A percentile compares a stretch with the other conserved stretches of the same genome.
These are phyloP conservation scores for Suillus hirtellus DNA, from an alignment of 768 basidiomycete species.

Conservation along the genomic window DNA sequence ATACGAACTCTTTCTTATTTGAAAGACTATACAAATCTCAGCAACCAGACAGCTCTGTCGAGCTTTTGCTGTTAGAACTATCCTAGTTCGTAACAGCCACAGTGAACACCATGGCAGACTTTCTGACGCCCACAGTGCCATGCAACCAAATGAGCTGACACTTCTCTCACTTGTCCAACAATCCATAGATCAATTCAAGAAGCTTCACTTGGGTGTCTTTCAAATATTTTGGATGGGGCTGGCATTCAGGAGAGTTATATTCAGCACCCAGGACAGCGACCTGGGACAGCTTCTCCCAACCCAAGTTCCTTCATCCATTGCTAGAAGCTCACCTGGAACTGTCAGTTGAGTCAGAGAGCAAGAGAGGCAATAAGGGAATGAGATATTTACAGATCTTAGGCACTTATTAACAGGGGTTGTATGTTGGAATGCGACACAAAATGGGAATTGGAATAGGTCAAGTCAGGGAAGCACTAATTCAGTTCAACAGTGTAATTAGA, in stretches of 20 bases:
- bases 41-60: too few species aligned
- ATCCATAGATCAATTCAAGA: not conserved
- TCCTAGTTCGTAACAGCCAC: too few species aligned
- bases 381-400: not conserved
- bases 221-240: not conserved
- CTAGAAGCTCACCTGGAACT: not conserved
- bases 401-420: too few species aligned
- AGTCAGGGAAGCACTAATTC: not conserved
- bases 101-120: not conserved
- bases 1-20: too few species aligned
- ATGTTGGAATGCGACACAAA: not conserved
- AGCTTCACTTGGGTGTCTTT: not conserved
- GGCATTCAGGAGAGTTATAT: not conserved
- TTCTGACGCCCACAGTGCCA: not conserved
- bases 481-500: not conserved
- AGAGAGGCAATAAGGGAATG: not conserved
- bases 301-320: not conserved
- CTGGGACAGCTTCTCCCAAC: not conserved
- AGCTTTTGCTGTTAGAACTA: too few species aligned
- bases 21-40: too few species aligned
- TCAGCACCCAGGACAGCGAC: not conserved
- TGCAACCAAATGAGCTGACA: not conserved
- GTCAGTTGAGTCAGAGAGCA: not conserved
- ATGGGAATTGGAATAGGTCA: not conserved
- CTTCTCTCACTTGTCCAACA: not conserved